Evolutionary conservation across 2,329 filamentous ascomycete species (phyloP).

Genomic region (Xylaria sp.): DNA sequence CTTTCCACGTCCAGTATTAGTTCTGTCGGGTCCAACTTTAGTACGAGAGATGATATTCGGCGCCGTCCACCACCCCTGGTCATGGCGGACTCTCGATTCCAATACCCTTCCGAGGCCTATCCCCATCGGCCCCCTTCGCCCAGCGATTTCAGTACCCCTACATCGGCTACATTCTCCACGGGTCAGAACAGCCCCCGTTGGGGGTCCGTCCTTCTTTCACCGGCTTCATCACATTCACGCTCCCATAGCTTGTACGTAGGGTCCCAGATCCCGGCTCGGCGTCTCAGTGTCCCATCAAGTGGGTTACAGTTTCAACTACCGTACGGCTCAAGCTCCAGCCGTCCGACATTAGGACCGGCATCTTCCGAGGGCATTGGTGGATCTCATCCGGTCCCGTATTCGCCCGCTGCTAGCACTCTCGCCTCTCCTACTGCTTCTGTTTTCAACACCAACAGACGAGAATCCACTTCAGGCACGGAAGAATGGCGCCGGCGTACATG

Average conservation of each 20-base stretch:
- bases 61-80: slow-evolving; percentile 83
- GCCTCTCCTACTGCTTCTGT: slow-evolving; percentile 73
- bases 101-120: slow-evolving; percentile 71
- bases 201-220: slow-evolving; percentile 75
- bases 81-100: slow-evolving; percentile 79
- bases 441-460: slow-evolving; percentile 73
- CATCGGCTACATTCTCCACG: slow-evolving; percentile 83
- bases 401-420: slow-evolving; percentile 69
- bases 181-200: slow-evolving; percentile 82
- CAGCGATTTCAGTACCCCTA: slow-evolving; percentile 82
- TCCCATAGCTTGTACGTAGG: slow-evolving; percentile 78
- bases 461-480: slow-evolving; percentile 73
- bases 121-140: slow-evolving; percentile 76
- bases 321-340: slow-evolving; percentile 65
- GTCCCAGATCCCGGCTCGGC: slow-evolving; percentile 74
- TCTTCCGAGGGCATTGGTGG: slow-evolving; percentile 58
- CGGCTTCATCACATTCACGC: slow-evolving; percentile 74
- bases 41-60: slow-evolving; percentile 72
- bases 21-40: slow-evolving; percentile 75
- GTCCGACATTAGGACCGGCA: slow-evolving; percentile 65
- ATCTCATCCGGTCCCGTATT: slow-evolving; percentile 65
- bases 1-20: slow-evolving; percentile 87
- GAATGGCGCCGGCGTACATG: slow-evolving; percentile 87
- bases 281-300: slow-evolving; percentile 84
- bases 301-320: slow-evolving; percentile 78